Percentiles rank a stretch among this genome's conserved stretches.
Evolutionary conservation across 192 early-diverging fungal genomes (phyloP).

Genomic region (Backusella liffmaniae): DNA sequence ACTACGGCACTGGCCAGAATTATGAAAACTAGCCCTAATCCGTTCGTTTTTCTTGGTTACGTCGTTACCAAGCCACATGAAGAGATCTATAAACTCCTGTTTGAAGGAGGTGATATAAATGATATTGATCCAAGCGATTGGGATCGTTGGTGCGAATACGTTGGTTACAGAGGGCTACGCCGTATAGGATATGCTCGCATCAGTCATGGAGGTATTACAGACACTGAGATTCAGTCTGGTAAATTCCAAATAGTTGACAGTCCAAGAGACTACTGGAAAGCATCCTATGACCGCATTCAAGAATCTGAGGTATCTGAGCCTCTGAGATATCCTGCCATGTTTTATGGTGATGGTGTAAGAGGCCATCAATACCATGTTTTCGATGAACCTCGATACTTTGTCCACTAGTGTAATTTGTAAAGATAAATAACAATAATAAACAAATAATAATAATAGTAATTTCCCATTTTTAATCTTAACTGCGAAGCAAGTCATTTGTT

Average conservation of each 20-base stretch:
- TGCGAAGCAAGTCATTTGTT: neutral
- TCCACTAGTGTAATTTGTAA: constrained; percentile 16
- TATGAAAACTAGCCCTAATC: constrained; percentile 68
- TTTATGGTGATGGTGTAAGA: constrained; percentile 68
- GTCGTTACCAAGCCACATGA: constrained; percentile 76
- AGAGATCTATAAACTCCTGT: constrained; percentile 62
- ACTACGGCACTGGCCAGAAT: constrained; percentile 77
- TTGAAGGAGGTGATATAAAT: constrained; percentile 64
- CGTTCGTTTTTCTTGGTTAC: constrained; percentile 79
- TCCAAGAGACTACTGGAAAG: constrained; percentile 40
- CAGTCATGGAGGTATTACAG: constrained; percentile 77
- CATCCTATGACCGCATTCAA: constrained; percentile 55
- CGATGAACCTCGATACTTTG: constrained; percentile 72
- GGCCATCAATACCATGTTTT: constrained; percentile 80
- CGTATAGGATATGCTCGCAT: constrained; percentile 74
- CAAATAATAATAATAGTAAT: constrained; percentile 5
- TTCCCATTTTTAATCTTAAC: constrained; percentile 6
- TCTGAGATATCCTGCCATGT: constrained; percentile 64
- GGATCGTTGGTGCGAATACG: constrained; percentile 85
- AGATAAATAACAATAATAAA: constrained; percentile 8
- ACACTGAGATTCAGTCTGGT: constrained; percentile 81
- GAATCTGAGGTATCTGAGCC: constrained; percentile 54
- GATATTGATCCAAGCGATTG: constrained; percentile 75
- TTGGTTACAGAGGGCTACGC: constrained; percentile 75
- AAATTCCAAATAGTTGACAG: constrained; percentile 65